Evolutionary conservation across 2,329 filamentous ascomycete species (phyloP), one percentile per base, ranked within the genome.

Genomic region (Nothopassalora personata): DNA sequence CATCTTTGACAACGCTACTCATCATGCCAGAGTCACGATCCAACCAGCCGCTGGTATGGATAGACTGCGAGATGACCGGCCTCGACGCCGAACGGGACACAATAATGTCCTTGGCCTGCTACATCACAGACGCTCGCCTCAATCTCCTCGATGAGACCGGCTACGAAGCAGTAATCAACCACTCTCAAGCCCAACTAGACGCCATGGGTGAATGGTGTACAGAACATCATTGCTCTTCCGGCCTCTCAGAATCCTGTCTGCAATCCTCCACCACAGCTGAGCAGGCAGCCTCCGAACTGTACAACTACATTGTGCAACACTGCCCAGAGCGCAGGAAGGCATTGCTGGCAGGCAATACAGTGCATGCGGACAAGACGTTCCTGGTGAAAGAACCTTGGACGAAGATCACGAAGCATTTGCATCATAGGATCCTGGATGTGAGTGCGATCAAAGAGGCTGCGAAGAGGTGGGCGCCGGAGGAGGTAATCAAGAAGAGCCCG

Each of bases 41-140:
- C 23, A 79, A 75, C 53, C 85, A 86, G 64, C 87, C 88, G 8
- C 76, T 95, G 39, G 89, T 95, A 63, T 95, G 91, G 90, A 92
- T 96, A 64, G 91, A 96, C 76, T 88, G 86, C 70, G 86, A 88
- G 91, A 99, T 99, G 94, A 97, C 91, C 33, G 91, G 91, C 23
- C 83, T 96, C 7, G 81, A 96, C 49, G 48, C 58, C 7, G 56
- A 58, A 13, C 62, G 54, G n/a, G 65, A 67, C 59, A 64, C 54
- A 31, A 67, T 67, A 46, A 62, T 66, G 63, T 64, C 61, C 3
- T 54, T 64, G 23, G 64, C 62, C 33, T 64, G 62, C 59, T 64
- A 61, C 57, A 84, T 99, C 72, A 99, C 94, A 7, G 89, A 92
- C 66, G 83, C 85, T 55, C 80, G 91, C 61, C 83, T 99, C 19